Conservation (phyloP, 495 filamentous ascomycete species). For the Halenospora varia region DNA sequence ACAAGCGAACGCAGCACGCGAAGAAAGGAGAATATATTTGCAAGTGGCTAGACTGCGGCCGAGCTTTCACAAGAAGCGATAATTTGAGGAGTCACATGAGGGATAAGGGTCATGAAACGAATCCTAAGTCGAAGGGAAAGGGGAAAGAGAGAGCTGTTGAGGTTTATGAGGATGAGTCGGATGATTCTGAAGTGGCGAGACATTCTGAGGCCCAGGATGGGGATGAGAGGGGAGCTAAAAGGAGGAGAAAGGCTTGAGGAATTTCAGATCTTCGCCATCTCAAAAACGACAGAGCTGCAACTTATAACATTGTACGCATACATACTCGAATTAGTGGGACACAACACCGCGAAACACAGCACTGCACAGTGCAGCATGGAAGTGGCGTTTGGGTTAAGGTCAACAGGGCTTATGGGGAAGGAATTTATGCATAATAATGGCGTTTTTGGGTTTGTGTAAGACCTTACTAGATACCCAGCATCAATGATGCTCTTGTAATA, state of each 20-base stretch:
- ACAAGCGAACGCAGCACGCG: conserved; percentile 23
- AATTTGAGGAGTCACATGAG: conserved; percentile 24
- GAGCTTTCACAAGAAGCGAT: conserved; percentile 18
- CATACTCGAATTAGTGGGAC: not conserved
- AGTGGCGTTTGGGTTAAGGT: too few species aligned
- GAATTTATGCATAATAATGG: too few species aligned
- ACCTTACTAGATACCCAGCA: too few species aligned
- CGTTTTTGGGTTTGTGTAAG: too few species aligned
- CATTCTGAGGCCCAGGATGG: not conserved
- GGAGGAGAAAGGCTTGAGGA: not conserved
- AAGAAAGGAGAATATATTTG: conserved; percentile 12
- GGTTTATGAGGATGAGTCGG: not conserved
- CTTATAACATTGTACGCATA: too few species aligned
- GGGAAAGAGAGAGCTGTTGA: not conserved
- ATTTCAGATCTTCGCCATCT: not conserved
- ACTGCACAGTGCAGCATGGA: too few species aligned
- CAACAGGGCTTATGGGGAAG: too few species aligned
- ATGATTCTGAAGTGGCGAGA: not conserved
- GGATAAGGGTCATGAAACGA: conserved; percentile 14
- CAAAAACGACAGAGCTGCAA: too few species aligned
- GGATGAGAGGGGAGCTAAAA: not conserved
- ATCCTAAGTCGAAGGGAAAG: not conserved
- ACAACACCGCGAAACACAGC: too few species aligned
- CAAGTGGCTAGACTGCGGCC: conserved; percentile 13
- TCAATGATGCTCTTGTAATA: too few species aligned